Conservation (phyloP, 495 filamentous ascomycete species). For the Entonaema liquescens region DNA sequence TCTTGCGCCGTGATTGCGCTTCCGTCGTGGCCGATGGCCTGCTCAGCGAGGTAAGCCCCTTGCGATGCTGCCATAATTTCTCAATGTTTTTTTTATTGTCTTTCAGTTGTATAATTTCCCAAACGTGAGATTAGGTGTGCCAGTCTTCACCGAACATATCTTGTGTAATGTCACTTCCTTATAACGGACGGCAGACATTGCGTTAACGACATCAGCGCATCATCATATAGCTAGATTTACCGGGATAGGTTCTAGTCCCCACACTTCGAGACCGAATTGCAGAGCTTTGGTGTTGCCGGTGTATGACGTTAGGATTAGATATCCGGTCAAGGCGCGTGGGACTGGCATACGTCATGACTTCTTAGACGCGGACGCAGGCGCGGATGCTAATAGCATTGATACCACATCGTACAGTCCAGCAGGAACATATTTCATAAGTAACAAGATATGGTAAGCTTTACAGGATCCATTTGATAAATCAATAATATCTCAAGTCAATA, state of each 20-base stretch:
- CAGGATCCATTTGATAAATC: too few relatives aligned
- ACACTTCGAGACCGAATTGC: background rate
- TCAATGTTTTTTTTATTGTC: background rate
- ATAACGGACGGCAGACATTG: background rate
- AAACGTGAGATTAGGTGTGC: background rate
- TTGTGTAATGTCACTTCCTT: background rate
- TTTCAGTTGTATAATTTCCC: background rate
- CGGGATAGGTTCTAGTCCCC: slow-evolving; percentile 1
- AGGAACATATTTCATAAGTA: background rate
- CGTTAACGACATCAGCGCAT: slow-evolving; percentile 33
- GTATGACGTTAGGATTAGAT: slow-evolving; percentile 36
- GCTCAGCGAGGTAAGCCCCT: slow-evolving; percentile 70
- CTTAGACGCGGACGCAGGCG: background rate
- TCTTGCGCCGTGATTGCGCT: slow-evolving; percentile 67
- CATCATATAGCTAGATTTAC: slow-evolving; percentile 19
- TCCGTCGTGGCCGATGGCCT: slow-evolving; percentile 69
- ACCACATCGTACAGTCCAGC: too few relatives aligned
- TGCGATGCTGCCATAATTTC: slow-evolving; percentile 60
- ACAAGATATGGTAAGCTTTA: background rate
- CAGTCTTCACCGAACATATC: background rate
- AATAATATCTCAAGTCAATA: too few relatives aligned
- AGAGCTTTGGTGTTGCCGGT: slow-evolving; percentile 3
- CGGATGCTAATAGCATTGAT: background rate
- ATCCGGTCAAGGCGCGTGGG: background rate
- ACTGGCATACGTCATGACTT: slow-evolving; percentile 35